phyloP scores from a whole-genome alignment of 2,329 filamentous ascomycete genomes.

The Fusarium sp. region DNA sequence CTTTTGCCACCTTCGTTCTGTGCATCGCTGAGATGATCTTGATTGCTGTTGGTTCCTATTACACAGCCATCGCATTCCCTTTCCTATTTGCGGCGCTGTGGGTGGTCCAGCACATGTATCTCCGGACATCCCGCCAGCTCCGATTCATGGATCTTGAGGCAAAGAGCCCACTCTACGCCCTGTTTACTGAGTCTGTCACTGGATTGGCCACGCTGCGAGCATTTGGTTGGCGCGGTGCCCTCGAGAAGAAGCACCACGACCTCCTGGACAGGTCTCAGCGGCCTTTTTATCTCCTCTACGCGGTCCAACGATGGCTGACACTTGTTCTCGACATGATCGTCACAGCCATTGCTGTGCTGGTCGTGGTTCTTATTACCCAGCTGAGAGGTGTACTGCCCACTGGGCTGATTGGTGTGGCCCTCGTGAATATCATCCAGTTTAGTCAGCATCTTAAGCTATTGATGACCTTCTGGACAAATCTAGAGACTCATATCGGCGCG shows the following conservation, averaged over 20 bases:
- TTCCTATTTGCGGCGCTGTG: slow-evolving; percentile 32
- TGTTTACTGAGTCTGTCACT: slow-evolving; percentile 63
- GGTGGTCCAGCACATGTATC: slow-evolving; percentile 49
- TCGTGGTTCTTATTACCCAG: slow-evolving; percentile 38
- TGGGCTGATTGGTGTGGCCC: slow-evolving; percentile 45
- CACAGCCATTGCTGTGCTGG: slow-evolving; percentile 35
- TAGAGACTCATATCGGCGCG: slow-evolving; percentile 51
- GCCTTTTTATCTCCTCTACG: slow-evolving; percentile 61
- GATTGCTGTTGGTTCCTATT: slow-evolving; percentile 36
- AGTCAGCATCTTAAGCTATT: slow-evolving; percentile 50
- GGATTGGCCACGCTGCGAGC: slow-evolving; percentile 65
- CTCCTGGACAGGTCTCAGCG: slow-evolving; percentile 61
- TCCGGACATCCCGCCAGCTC: slow-evolving; percentile 67
- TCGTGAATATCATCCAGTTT: slow-evolving; percentile 50
- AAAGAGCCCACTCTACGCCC: slow-evolving; percentile 64
- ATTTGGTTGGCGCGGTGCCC: slow-evolving; percentile 61
- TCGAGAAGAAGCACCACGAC: slow-evolving; percentile 52
- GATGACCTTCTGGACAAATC: slow-evolving; percentile 51
- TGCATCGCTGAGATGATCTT: slow-evolving; percentile 45
- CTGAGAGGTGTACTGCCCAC: slow-evolving; percentile 25
- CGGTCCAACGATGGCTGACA: slow-evolving; percentile 48
- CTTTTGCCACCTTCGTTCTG: slow-evolving; percentile 38
- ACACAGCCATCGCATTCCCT: slow-evolving; percentile 38
- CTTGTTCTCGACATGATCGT: slow-evolving; percentile 48
- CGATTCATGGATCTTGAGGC: slow-evolving; percentile 67